Conservation (phyloP, 257 asterid genomes). For the Schizonepeta tenuifolia region DNA sequence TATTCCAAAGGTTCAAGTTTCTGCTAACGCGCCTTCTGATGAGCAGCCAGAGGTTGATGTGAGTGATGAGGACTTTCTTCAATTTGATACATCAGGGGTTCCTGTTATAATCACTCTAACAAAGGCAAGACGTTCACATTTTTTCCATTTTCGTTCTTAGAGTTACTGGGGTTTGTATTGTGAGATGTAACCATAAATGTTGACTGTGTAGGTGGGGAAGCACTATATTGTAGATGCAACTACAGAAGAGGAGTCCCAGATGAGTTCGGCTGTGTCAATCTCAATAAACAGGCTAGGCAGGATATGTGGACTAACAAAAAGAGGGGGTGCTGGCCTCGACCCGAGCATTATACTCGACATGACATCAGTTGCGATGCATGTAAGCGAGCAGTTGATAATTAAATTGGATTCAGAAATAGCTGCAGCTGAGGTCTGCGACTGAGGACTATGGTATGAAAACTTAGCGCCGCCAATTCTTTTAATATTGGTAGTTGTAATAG, state of each 20-base stretch:
- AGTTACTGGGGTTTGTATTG: neutral
- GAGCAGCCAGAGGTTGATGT: conserved; percentile 85
- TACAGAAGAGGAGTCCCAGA: conserved; percentile 89
- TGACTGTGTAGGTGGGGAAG: conserved; percentile 65
- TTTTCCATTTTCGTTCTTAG: neutral
- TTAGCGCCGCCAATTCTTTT: neutral
- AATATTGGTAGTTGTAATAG: neutral
- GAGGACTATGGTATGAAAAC: conserved; percentile 55
- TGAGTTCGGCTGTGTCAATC: conserved; percentile 86
- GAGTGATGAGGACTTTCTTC: conserved; percentile 80
- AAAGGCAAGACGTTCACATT: conserved; percentile 49
- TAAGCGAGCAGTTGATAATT: conserved; percentile 66
- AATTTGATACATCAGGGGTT: conserved; percentile 74
- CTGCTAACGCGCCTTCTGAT: conserved; percentile 53
- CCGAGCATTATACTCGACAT: conserved; percentile 79
- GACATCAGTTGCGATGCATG: conserved; percentile 75
- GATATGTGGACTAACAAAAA: conserved; percentile 78
- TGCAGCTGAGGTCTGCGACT: conserved; percentile 82
- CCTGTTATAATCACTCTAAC: conserved; percentile 84
- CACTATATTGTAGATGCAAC: conserved; percentile 88
- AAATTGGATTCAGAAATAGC: conserved; percentile 83
- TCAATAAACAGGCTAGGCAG: conserved; percentile 72
- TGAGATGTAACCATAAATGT: neutral
- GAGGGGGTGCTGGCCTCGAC: conserved; percentile 83
- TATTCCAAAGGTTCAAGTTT: conserved; percentile 78